Percentiles rank a stretch among this genome's conserved stretches.
These are phyloP conservation scores for Didymella segeticola DNA, from an alignment of 2,329 filamentous ascomycete genomes.

Conservation along the genomic window DNA sequence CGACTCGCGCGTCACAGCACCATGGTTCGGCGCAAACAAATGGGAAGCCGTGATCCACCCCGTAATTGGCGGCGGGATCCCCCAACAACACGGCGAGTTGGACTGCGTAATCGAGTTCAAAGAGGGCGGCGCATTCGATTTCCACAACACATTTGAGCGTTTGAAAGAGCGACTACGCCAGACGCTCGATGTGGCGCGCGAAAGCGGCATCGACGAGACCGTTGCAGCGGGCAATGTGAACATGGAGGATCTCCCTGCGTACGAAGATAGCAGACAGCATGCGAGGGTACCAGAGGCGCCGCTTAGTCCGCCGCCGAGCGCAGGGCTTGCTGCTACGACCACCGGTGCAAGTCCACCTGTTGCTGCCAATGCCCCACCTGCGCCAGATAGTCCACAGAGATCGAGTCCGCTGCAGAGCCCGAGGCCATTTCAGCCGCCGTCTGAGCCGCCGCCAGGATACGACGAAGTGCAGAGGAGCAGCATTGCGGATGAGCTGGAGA, in stretches of 20 bases:
- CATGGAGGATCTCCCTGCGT: slow-evolving; percentile 86
- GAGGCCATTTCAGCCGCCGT: slow-evolving; percentile 58
- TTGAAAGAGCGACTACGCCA: slow-evolving; percentile 85
- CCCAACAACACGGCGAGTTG: slow-evolving; percentile 72
- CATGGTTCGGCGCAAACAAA: slow-evolving; percentile 91
- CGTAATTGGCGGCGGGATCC: slow-evolving; percentile 82
- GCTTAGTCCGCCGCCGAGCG: slow-evolving; percentile 28
- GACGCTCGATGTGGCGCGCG: slow-evolving; percentile 75
- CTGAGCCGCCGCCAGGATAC: slow-evolving; percentile 86
- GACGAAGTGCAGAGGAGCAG: slow-evolving; percentile 88
- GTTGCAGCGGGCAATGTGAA: slow-evolving; percentile 66
- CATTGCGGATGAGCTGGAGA: slow-evolving; percentile 74
- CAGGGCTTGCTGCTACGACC: slow-evolving; percentile 21
- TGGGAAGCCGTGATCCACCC: slow-evolving; percentile 84
- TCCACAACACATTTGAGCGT: slow-evolving; percentile 80
- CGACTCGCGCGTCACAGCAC: slow-evolving; percentile 84
- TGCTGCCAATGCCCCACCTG: slow-evolving; percentile 24
- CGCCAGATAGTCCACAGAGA: slow-evolving; percentile 30
- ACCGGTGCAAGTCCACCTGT: slow-evolving; percentile 27
- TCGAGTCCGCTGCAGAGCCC: slow-evolving; percentile 43
- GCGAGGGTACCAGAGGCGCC: slow-evolving; percentile 41
- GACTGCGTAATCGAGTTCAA: slow-evolving; percentile 89
- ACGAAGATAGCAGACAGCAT: slow-evolving; percentile 67
- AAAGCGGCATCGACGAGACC: slow-evolving; percentile 63
- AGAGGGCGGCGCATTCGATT: slow-evolving; percentile 94